Conservation (phyloP, 306 rosid species). For the Vachellia collinsii region DNA sequence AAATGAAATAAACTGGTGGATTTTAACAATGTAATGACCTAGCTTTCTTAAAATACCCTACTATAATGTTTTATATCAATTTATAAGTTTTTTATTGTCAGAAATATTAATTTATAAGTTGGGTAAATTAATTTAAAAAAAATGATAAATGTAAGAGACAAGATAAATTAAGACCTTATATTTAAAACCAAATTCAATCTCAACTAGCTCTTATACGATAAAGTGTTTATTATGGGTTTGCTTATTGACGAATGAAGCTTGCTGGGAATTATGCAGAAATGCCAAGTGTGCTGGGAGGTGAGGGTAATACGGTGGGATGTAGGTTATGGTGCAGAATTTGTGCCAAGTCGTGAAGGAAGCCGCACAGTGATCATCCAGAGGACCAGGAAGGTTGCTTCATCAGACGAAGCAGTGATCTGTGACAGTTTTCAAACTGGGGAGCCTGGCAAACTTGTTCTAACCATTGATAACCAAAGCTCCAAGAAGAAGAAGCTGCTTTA, state of each 20-base stretch:
- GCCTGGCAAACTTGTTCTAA: constrained; percentile 74
- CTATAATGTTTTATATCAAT: too few species aligned
- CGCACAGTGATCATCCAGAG: constrained; percentile 71
- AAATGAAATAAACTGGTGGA: too few species aligned
- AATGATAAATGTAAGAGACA: too few species aligned
- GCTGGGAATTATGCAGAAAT: constrained; percentile 42
- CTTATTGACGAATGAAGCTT: constrained; percentile 14
- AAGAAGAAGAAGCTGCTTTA: constrained; percentile 82
- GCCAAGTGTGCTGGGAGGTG: constrained; percentile 64
- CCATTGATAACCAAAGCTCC: constrained; percentile 60
- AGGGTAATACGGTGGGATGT: constrained; percentile 81
- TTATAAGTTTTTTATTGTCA: too few species aligned
- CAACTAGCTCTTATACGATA: too few species aligned
- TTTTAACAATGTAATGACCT: too few species aligned
- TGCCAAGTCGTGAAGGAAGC: constrained; percentile 63
- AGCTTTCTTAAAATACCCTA: too few species aligned
- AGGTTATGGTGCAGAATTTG: constrained; percentile 72
- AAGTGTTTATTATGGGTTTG: not conserved
- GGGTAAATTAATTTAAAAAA: too few species aligned
- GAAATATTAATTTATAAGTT: too few species aligned
- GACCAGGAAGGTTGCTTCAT: constrained; percentile 52
- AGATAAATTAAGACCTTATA: too few species aligned
- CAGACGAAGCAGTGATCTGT: constrained; percentile 55
- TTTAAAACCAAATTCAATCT: too few species aligned
- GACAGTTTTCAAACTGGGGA: constrained; percentile 58